Base-by-base conservation (phyloP, 805 yeast genomes). In the Brettanomyces nanus region DNA sequence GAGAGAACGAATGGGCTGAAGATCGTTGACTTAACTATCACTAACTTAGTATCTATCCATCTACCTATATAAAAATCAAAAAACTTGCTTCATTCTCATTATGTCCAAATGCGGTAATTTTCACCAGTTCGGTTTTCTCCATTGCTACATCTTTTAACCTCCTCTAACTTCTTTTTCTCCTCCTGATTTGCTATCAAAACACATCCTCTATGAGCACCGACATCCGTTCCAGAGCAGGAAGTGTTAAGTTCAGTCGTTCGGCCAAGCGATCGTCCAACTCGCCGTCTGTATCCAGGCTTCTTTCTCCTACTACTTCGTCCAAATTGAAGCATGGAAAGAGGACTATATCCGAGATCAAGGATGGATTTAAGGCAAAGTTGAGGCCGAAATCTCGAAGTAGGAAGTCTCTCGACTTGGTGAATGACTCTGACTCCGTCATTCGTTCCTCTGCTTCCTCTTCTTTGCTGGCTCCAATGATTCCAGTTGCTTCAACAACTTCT, bases 1-100 rank as follows among this genome's bases (percentile, higher is more conserved):
- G 87, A 60, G 94, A 84, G 59, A 84, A 84, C 53, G 94, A 84
- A 59, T 84, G 94, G 94, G 94, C 94, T 19, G 92, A 82, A 54
- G 90, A 82, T 54, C 81, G 90, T 58, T 80, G 55, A 51, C 21
- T n/a, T n/a, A n/a, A n/a, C n/a, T n/a, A n/a, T n/a, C n/a, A n/a
- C n/a, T n/a, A n/a, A n/a, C n/a, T n/a, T n/a, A n/a, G n/a, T n/a
- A n/a, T n/a, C n/a, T n/a, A n/a, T n/a, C n/a, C n/a, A n/a, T n/a
- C n/a, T n/a, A n/a, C n/a, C n/a, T n/a, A n/a, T n/a, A n/a, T n/a
- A n/a, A n/a, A n/a, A n/a, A n/a, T n/a, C n/a, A n/a, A n/a, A n/a
- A n/a, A n/a, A n/a, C n/a, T n/a, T n/a, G n/a, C n/a, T n/a, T n/a
- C n/a, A n/a, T n/a, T n/a, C n/a, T n/a, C n/a, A n/a, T n/a, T n/a